Percentiles rank a stretch among this genome's conserved stretches.
Conservation (phyloP, 1,139 yeast species). For the Diutina ranongensis region DNA sequence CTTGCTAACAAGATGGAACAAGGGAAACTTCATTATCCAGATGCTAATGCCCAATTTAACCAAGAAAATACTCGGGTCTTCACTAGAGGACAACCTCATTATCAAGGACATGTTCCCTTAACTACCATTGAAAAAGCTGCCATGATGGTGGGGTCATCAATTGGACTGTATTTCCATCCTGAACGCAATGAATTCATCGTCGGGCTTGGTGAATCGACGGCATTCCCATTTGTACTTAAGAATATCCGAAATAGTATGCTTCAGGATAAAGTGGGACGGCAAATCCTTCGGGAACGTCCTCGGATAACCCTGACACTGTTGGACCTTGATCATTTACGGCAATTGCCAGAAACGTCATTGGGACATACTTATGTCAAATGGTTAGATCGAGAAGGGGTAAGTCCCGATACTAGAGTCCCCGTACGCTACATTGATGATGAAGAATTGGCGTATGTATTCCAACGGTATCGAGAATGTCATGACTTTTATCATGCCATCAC, state of each 20-base stretch:
- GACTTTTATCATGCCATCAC: conserved; percentile 93
- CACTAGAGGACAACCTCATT: conserved; percentile 35
- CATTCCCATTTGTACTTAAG: conserved; percentile 55
- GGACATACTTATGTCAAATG: conserved; percentile 73
- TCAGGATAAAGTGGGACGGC: conserved; percentile 62
- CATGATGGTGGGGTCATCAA: conserved; percentile 62
- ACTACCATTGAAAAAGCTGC: conserved; percentile 49
- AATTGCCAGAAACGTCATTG: conserved; percentile 58
- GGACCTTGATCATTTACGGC: conserved; percentile 47
- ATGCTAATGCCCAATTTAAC: conserved; percentile 21
- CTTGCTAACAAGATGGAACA: conserved; percentile 49
- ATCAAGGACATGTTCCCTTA: conserved; percentile 77
- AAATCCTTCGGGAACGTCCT: conserved; percentile 69
- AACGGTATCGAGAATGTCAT: conserved; percentile 91
- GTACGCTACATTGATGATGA: conserved; percentile 83
- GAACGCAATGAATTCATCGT: conserved; percentile 72
- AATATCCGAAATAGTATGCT: conserved; percentile 65
- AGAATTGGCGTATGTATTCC: conserved; percentile 83
- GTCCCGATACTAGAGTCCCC: conserved; percentile 87
- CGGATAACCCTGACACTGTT: conserved; percentile 67
- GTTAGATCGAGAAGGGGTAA: conserved; percentile 80
- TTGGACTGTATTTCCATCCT: conserved; percentile 81
- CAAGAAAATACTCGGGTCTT: conserved; percentile 20
- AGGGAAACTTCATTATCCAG: conserved; percentile 38
- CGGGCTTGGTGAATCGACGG: conserved; percentile 91